These are phyloP conservation scores for Gomphus sp. DNA, from an alignment of 1,284 basidiomycete genomes.

Conservation along the genomic window DNA sequence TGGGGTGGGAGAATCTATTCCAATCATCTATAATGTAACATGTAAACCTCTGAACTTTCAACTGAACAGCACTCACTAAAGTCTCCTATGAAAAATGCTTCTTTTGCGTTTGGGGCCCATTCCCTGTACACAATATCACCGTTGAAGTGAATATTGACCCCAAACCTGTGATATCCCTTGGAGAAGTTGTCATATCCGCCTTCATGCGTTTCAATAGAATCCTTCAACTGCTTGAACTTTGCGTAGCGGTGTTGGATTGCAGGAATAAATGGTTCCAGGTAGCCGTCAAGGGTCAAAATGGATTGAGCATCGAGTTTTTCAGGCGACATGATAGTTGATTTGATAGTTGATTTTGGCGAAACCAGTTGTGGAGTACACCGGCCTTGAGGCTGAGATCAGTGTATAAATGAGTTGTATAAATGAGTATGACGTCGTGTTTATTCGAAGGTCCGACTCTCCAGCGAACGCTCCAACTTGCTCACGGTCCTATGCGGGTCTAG, in stretches of 20 bases:
- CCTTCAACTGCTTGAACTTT: conserved; percentile 65
- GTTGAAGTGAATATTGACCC: conserved; percentile 65
- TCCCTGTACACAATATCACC: conserved; percentile 82
- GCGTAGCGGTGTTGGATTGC: conserved; percentile 68
- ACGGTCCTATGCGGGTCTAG: too few relatives aligned
- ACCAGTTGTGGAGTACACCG: not conserved
- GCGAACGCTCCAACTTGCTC: too few relatives aligned
- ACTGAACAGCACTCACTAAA: conserved; percentile 66
- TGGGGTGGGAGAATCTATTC: conserved; percentile 76
- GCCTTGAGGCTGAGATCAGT: not conserved
- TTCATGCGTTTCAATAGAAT: conserved; percentile 65
- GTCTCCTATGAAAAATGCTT: conserved; percentile 86
- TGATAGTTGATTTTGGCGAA: not conserved
- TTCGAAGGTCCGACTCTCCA: too few relatives aligned
- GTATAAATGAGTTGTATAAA: not conserved
- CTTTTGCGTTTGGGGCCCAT: conserved; percentile 88
- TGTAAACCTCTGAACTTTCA: not conserved
- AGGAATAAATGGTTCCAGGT: conserved; percentile 68
- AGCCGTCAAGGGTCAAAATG: conserved; percentile 55
- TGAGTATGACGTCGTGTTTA: not conserved
- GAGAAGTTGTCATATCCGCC: conserved; percentile 88
- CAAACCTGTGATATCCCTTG: conserved; percentile 80
- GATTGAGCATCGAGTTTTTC: conserved; percentile 36
- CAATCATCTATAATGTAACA: conserved; percentile 60
- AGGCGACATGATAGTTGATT: not conserved